Base-by-base conservation (phyloP, 768 basidiomycete genomes). In the Amanita thiersii region DNA sequence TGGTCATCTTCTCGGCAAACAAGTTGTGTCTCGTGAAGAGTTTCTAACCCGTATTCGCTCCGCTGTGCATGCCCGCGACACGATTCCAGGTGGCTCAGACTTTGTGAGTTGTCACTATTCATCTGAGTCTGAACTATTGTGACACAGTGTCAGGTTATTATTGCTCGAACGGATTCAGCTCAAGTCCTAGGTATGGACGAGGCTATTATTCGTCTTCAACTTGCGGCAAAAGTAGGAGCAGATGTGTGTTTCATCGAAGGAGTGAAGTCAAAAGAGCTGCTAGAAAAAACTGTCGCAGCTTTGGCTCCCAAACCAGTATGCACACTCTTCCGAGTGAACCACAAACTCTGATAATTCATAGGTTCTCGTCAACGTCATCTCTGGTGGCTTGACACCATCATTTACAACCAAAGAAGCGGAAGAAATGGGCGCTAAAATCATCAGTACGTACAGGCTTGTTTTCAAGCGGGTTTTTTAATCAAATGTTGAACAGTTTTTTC, bases 1-100 rank as follows among this genome's bases (percentile, higher is more conserved):
- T 46, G 84, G 86, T 1, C 86, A 87, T 55, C 62, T 87, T 32
- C 68, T 84, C 55, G 85, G 86, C 36, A 88, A 88, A 59, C 82
- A 86, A 55, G 82, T 87, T 31, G 83, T 87, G 25, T 83, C 81
- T 4, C 73, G 81, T 1, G 83, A 86, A 52, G 85, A 83, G 53
- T 82, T 82, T 47, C 38, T 84, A 20, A 80, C 75, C 7, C 78
- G 84, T 29, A 79, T 87, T 49, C 79, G 83, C 30, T 83, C 85
- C 9, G 85, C 85, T 2, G 82, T 86, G 34, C 71, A 78, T 33
- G 85, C 85, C 20, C 79, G 85, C 37, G 81, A 87, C 52, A 68
- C 78, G 6, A 78, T 86, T 41, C 84, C 83, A 17, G 81, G 81
- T 23, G 70, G 70, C 26, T 85, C 83, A 9, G 81, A 87, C 58